phyloP scores from a whole-genome alignment of 441 rosid genomes.

The Gossypium trilobum region DNA sequence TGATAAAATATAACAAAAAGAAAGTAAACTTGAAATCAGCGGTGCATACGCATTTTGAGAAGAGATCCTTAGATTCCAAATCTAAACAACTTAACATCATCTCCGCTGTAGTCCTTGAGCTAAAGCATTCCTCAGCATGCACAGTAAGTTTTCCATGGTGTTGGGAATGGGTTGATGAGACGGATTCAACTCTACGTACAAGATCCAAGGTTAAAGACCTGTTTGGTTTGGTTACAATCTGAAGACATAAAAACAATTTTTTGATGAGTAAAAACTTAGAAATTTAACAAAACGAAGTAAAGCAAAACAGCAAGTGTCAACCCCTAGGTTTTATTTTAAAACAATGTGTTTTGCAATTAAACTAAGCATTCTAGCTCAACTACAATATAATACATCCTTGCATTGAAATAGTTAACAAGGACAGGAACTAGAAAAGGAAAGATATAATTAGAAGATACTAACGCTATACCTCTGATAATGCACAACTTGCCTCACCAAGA shows the following conservation, averaged over 20 bases:
- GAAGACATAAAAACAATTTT: slow-evolving; percentile 19
- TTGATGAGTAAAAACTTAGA: slow-evolving; percentile 1
- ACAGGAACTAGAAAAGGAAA: neutral
- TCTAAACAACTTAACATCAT: slow-evolving; percentile 51
- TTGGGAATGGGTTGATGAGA: slow-evolving; percentile 26
- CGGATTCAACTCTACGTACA: slow-evolving; percentile 37
- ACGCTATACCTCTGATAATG: slow-evolving; percentile 61
- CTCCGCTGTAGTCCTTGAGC: slow-evolving; percentile 64
- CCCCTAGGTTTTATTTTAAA: neutral
- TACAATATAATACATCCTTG: neutral
- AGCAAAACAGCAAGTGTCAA: neutral
- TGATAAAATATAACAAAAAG: neutral
- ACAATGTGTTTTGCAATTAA: neutral
- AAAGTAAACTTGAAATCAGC: slow-evolving; percentile 12
- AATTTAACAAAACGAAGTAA: neutral
- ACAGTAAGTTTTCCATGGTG: slow-evolving; percentile 56
- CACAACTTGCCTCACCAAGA: slow-evolving; percentile 80
- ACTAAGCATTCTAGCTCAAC: neutral
- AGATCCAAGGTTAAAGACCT: slow-evolving; percentile 60
- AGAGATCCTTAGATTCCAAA: slow-evolving; percentile 66
- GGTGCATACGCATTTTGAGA: slow-evolving; percentile 68
- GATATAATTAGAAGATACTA: neutral
- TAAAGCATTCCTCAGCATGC: slow-evolving; percentile 75
- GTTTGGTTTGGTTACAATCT: slow-evolving; percentile 62
- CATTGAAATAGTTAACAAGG: neutral